Base-by-base conservation (phyloP, 768 basidiomycete genomes). In the Phlebiopsis flavidoalba region DNA sequence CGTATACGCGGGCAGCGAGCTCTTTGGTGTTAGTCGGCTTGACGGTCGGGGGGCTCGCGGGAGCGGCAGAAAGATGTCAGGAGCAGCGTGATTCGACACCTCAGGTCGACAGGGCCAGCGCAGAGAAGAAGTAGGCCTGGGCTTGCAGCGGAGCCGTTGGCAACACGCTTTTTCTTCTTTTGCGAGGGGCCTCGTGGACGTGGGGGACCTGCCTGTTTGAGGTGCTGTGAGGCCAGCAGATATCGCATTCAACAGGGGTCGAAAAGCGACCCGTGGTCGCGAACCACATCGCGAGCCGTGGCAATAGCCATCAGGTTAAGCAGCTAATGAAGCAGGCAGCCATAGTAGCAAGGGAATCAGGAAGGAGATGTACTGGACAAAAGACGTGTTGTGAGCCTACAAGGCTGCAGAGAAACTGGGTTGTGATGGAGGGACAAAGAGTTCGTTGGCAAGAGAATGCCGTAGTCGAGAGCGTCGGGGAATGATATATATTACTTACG, bases 291-390 rank as follows among this genome's bases (percentile, higher is more conserved):
- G 84, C 81, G 56, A 91, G 68, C n/a, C 24, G 85, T 76, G 15
- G 83, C 75, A 45, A 91, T 62, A 21, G 87, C 80, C 57, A 91
- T 26, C 62, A 90, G 71, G 67, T 80, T 81, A 68, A 88, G 67
- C 52, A 88, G 68, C 63, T 81, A n/a, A n/a, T 86, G 60, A 74
- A 47, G n/a, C n/a, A n/a, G 52, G 77, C 67, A 59, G 66, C 65
- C 60, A 62, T 66, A 19, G 56, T 59, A 2, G 56, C 22, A 47
- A 45, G 22, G 56, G 2, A 47, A 4, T 35, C 54, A 45, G 24
- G 37, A 70, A 70, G 36, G 69, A 69, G 60, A n/a, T 60, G 65
- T 59, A 57, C 57, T 63, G 66, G 66, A 63, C 50, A 71, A 68
- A 70, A 66, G 69, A 72, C n/a, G 63, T 67, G 71, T 64, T 49